Base-by-base conservation (phyloP, 176 grass and related monocot species). In the Eleusine coracana region DNA sequence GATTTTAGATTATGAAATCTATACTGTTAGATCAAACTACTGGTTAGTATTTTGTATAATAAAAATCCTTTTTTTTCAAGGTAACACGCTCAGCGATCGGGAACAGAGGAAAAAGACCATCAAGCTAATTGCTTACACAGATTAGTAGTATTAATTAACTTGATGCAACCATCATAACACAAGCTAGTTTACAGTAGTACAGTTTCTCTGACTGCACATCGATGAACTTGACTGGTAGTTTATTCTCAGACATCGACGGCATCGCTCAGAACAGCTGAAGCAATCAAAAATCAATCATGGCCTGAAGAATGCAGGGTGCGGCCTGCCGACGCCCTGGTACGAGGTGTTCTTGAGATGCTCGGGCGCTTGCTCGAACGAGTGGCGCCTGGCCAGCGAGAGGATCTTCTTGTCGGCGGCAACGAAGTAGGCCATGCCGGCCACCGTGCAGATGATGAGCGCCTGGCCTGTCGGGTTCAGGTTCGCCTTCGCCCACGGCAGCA, bases 401-500 rank as follows among this genome's bases (percentile, higher is more conserved):
- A 94, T 91, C 14, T 73, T 83, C 84, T 94, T 94, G 76, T 92
- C 89, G 0, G 89, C 92, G 0, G 80, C 92, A 7, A 92, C 71
- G 84, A 94, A 94, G 66, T 92, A 94, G 0, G 92, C 89, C 92
- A 91, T 89, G 1, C 92, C 90, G 1, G 92, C 92, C 17, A 66
- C 84, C 65, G 93, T 88, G 45, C 70, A 92, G 79, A 95, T 74
- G 52, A 95, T 90, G 63, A 95, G 86, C 0, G 90, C 93, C 84
- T 95, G 93, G 20, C 87, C 93, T 1, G 93, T 88, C 16, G 84
- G 88, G 66, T 95, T 95, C 6, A 95, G 71, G 68, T 95, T 84
- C 18, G 87, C 69, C 46, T 84, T 90, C 3, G 90, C 93, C 90
- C 88, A 96, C 1, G 93, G 93, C 28, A 90, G 76, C 90, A 96